Percentiles rank a stretch among this genome's conserved stretches.
phyloP scores from a whole-genome alignment of 2,329 filamentous ascomycete species.

The Scedosporium boydii region DNA sequence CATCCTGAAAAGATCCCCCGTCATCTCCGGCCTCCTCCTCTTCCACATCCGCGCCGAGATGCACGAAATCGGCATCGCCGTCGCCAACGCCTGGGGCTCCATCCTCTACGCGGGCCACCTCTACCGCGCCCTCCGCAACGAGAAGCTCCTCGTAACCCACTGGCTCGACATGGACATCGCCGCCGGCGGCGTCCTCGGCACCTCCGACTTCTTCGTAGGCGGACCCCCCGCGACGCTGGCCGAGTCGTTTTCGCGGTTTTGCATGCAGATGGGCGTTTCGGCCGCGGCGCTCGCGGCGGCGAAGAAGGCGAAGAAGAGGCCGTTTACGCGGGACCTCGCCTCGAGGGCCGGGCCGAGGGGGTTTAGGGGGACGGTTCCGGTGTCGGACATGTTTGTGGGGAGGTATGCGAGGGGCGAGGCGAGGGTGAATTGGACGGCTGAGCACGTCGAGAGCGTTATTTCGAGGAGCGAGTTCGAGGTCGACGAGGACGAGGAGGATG shows the following conservation, averaged over 20 bases:
- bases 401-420: constrained; percentile 18
- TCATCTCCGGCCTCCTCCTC: constrained; percentile 26
- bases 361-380: constrained; percentile 16
- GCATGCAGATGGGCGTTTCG: constrained; percentile 27
- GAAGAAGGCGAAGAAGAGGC: not conserved
- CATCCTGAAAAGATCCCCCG: constrained; percentile 24
- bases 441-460: constrained; percentile 26
- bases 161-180: constrained; percentile 33
- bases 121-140: constrained; percentile 27
- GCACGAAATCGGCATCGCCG: constrained; percentile 21
- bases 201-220: constrained; percentile 26
- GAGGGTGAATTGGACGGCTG: constrained; percentile 19
- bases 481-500: constrained; percentile 12
- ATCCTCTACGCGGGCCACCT: constrained; percentile 27
- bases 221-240: constrained; percentile 17
- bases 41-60: constrained; percentile 22
- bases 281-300: constrained; percentile 21
- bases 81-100: constrained; percentile 28
- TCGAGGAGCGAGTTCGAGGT: constrained; percentile 17
- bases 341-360: not conserved
- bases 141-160: constrained; percentile 14
- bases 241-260: constrained; percentile 27
- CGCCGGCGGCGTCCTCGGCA: constrained; percentile 15
- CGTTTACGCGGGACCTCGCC: not conserved
- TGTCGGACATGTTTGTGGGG: constrained; percentile 26